Evolutionary conservation across 2,329 filamentous ascomycete genomes (phyloP).

Genomic region (Aspergillus ustus): DNA sequence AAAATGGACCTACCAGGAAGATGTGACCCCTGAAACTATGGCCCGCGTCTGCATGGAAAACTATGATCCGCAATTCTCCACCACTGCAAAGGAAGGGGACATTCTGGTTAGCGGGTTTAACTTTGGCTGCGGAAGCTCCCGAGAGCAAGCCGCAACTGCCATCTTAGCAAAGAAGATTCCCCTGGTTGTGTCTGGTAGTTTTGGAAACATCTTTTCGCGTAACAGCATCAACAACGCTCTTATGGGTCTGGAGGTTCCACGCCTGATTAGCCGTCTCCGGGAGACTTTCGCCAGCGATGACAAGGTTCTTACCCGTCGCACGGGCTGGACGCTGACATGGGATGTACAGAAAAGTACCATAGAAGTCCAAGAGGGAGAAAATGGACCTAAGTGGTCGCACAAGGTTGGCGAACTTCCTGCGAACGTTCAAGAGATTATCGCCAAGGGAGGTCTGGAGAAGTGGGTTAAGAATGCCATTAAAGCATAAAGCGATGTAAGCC

Average conservation of each 20-base stretch:
- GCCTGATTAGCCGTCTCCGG: constrained; percentile 42
- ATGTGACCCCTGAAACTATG: constrained; percentile 77
- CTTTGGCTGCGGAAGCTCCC: constrained; percentile 80
- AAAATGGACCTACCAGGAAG: constrained; percentile 90
- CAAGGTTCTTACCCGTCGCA: constrained; percentile 34
- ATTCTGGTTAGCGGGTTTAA: constrained; percentile 87
- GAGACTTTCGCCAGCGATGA: constrained; percentile 31
- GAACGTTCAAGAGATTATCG: constrained; percentile 86
- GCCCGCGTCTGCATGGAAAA: constrained; percentile 91
- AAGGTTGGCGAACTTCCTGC: constrained; percentile 82
- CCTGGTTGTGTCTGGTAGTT: constrained; percentile 43
- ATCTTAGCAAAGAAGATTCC: constrained; percentile 44
- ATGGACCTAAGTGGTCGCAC: constrained; percentile 72
- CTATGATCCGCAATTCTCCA: constrained; percentile 76
- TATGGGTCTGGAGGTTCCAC: constrained; percentile 46
- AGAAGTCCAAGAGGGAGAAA: constrained; percentile 69
- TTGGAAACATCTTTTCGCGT: constrained; percentile 46
- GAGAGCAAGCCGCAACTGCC: constrained; percentile 88
- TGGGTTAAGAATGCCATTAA: constrained; percentile 71
- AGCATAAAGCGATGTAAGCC: constrained; percentile 27
- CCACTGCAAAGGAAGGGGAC: constrained; percentile 69
- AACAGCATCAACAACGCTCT: constrained; percentile 49
- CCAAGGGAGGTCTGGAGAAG: constrained; percentile 75
- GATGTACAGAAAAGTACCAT: constrained; percentile 76
- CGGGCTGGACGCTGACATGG: constrained; percentile 78